Evolutionary conservation across 2,329 filamentous ascomycete genomes (phyloP).

Genomic region (Ampelomyces quisqualis): DNA sequence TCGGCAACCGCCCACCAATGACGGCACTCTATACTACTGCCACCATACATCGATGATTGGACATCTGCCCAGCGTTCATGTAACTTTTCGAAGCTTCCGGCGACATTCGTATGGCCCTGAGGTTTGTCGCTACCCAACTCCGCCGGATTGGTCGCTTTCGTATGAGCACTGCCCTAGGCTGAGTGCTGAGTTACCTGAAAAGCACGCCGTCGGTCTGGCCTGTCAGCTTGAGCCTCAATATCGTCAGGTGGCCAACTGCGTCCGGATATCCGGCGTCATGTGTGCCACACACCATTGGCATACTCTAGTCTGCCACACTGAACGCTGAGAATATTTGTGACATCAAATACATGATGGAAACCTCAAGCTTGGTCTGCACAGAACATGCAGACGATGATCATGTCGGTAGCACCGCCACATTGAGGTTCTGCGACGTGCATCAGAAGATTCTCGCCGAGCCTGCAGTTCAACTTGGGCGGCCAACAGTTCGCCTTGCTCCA

Average conservation of each 20-base stretch:
- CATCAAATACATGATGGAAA: too few species aligned
- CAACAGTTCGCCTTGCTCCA: slow-evolving; percentile 17
- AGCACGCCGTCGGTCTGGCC: too few species aligned
- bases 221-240: slow-evolving; percentile 17
- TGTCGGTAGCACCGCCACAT: slow-evolving; percentile 12
- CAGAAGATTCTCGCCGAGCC: slow-evolving; percentile 15
- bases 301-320: slow-evolving; percentile 7
- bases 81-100: too few species aligned
- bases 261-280: slow-evolving; percentile 18
- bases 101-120: too few species aligned
- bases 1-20: too few species aligned
- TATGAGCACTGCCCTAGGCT: slow-evolving; percentile 8
- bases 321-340: background rate
- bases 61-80: too few species aligned
- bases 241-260: slow-evolving; percentile 17
- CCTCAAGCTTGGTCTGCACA: background rate
- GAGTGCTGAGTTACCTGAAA: too few species aligned
- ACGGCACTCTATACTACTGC: too few species aligned
- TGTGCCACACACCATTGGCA: slow-evolving; percentile 17
- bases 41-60: too few species aligned
- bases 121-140: too few species aligned
- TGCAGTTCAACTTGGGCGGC: slow-evolving; percentile 15
- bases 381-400: background rate
- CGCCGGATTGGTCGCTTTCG: too few species aligned
- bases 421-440: slow-evolving; percentile 7